These are phyloP conservation scores for Hevea brasiliensis DNA, from an alignment of 345 rosid species.

Conservation along the genomic window DNA sequence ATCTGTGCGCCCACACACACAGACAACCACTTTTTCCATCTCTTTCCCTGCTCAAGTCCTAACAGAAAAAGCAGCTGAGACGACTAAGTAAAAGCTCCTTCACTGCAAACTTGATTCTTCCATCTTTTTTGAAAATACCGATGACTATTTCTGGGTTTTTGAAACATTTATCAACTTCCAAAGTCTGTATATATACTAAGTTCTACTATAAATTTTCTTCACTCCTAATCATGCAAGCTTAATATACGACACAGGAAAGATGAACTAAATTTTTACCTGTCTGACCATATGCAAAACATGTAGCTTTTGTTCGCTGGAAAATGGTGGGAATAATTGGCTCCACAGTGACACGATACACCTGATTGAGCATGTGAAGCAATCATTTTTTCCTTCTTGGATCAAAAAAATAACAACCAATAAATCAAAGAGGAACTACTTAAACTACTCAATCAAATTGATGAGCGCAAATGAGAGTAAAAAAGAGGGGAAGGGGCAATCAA, in stretches of 20 bases:
- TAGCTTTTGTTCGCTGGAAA: slow-evolving; percentile 94
- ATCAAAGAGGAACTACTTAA: slow-evolving; percentile 2
- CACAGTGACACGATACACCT: slow-evolving; percentile 87
- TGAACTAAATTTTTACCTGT: slow-evolving; percentile 55
- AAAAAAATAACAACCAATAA: slow-evolving; percentile 13
- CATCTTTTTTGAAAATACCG: no score
- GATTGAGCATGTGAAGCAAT: slow-evolving; percentile 26
- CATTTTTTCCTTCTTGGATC: slow-evolving; percentile 7
- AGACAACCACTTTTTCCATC: no score
- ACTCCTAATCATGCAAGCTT: neutral
- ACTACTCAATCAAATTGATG: neutral
- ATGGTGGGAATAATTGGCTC: slow-evolving; percentile 93
- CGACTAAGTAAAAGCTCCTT: no score
- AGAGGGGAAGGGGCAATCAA: no score
- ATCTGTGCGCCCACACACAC: no score
- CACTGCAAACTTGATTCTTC: no score
- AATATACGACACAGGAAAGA: neutral
- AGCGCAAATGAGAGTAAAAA: no score
- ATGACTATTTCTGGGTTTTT: no score
- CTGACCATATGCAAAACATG: slow-evolving; percentile 99
- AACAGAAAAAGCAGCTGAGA: no score
- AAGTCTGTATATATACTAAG: no score
- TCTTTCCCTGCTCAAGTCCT: no score
- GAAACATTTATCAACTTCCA: no score
- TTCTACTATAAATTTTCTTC: neutral